phyloP scores from a whole-genome alignment of 75 land plant genomes.

The Chamaecyparis obtusa region DNA sequence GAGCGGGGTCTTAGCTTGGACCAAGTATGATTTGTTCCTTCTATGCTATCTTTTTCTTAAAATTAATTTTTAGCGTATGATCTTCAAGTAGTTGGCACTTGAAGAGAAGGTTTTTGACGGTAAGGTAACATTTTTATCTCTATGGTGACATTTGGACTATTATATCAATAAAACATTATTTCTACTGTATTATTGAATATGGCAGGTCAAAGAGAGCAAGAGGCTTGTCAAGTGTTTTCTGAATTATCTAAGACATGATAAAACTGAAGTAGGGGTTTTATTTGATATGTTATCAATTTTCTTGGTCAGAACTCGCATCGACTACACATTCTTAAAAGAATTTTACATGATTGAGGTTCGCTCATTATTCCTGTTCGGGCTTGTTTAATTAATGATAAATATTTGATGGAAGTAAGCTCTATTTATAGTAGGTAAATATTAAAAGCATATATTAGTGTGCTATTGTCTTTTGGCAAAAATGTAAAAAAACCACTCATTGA shows the following conservation, averaged over 20 bases:
- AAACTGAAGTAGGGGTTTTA: slow-evolving; percentile 78
- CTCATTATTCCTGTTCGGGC: neutral
- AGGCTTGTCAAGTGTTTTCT: slow-evolving; percentile 95
- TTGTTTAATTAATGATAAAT: neutral
- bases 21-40: slow-evolving; percentile 45
- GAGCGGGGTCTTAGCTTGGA: slow-evolving; percentile 80
- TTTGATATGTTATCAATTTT: slow-evolving; percentile 98
- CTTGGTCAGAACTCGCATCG: slow-evolving; percentile 83
- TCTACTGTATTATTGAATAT: neutral
- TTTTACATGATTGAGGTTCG: slow-evolving; percentile 96
- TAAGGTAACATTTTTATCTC: neutral
- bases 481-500: neutral
- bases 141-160: neutral
- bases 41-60: neutral
- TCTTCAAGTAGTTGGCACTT: neutral
- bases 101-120: too few relatives aligned
- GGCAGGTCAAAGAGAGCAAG: slow-evolving; percentile 99
- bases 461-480: neutral
- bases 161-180: neutral
- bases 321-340: slow-evolving; percentile 95
- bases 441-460: neutral
- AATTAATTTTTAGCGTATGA: neutral
- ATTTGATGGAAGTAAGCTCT: neutral
- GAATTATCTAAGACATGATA: slow-evolving; percentile 94
- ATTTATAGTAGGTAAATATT: neutral